A percentile compares a stretch with the other conserved stretches of the same genome.
These are phyloP conservation scores for Ceratocystis papillata DNA, from an alignment of 2,329 filamentous ascomycete genomes.

Conservation along the genomic window DNA sequence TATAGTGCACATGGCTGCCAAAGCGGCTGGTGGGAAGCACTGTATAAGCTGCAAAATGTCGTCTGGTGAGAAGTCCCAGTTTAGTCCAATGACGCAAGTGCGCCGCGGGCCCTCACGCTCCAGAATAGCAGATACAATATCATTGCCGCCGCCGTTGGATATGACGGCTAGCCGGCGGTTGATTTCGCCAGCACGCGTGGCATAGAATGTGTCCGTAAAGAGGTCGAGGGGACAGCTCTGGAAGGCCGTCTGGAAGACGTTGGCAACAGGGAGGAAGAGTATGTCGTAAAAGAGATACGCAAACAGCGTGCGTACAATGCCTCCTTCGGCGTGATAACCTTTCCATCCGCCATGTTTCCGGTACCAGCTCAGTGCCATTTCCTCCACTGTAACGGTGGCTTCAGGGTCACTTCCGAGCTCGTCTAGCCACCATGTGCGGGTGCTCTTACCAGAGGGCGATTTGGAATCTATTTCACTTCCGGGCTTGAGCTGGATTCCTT, in stretches of 20 bases:
- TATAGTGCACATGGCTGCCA: slow-evolving; percentile 81
- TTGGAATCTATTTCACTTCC: slow-evolving; percentile 27
- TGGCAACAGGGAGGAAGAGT: slow-evolving; percentile 83
- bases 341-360: slow-evolving; percentile 69
- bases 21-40: slow-evolving; percentile 68
- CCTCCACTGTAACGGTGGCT: slow-evolving; percentile 80
- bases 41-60: slow-evolving; percentile 69
- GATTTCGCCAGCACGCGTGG: slow-evolving; percentile 75
- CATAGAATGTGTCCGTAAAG: slow-evolving; percentile 85
- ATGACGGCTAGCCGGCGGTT: slow-evolving; percentile 79
- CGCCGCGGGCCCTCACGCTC: slow-evolving; percentile 54
- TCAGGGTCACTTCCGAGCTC: slow-evolving; percentile 47
- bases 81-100: slow-evolving; percentile 81
- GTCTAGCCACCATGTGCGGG: slow-evolving; percentile 82
- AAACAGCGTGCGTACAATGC: slow-evolving; percentile 83
- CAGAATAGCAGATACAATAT: slow-evolving; percentile 59
- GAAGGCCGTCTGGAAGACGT: slow-evolving; percentile 92
- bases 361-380: slow-evolving; percentile 86
- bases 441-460: slow-evolving; percentile 34
- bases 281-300: slow-evolving; percentile 89
- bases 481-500: slow-evolving; percentile 60
- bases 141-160: slow-evolving; percentile 63
- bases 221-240: slow-evolving; percentile 90
- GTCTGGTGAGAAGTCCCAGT: slow-evolving; percentile 74
- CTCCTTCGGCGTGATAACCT: slow-evolving; percentile 86